These are phyloP conservation scores for Alternaria sp. DNA, from an alignment of 2,329 filamentous ascomycete species.

Conservation along the genomic window DNA sequence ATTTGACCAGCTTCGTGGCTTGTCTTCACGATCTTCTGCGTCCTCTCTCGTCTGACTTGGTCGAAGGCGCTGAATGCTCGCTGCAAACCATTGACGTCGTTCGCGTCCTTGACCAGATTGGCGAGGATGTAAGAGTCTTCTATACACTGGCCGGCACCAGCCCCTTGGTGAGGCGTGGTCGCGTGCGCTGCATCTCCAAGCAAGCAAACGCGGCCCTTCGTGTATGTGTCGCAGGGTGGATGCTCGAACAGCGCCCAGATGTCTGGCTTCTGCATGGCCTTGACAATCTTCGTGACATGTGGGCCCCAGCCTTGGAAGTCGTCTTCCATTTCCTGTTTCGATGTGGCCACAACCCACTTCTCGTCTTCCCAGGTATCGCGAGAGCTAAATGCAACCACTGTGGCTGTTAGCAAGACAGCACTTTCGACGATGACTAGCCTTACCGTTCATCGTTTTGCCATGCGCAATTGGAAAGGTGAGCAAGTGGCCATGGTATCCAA, in stretches of 20 bases:
- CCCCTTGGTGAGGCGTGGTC: constrained; percentile 61
- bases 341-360: constrained; percentile 43
- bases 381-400: constrained; percentile 45
- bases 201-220: constrained; percentile 54
- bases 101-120: constrained; percentile 36
- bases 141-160: constrained; percentile 63
- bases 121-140: constrained; percentile 57
- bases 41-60: constrained; percentile 34
- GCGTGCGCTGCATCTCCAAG: constrained; percentile 66
- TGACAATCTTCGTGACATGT: constrained; percentile 38
- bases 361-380: constrained; percentile 41
- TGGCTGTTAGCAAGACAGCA: constrained; percentile 6
- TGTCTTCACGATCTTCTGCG: constrained; percentile 36
- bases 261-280: constrained; percentile 57
- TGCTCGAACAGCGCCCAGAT: constrained; percentile 66
- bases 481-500: constrained; percentile 65
- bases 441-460: constrained; percentile 63
- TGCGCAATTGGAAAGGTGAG: constrained; percentile 69
- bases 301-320: constrained; percentile 41
- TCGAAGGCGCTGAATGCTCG: constrained; percentile 42
- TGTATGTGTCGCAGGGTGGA: constrained; percentile 55
- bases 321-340: constrained; percentile 41
- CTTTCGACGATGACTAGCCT: not conserved
- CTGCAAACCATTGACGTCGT: constrained; percentile 37
- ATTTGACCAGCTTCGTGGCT: constrained; percentile 43